Evolutionary conservation across 371 early-diverging fungal species (phyloP).

Genomic region (Batrachochytrium dendrobatidis): DNA sequence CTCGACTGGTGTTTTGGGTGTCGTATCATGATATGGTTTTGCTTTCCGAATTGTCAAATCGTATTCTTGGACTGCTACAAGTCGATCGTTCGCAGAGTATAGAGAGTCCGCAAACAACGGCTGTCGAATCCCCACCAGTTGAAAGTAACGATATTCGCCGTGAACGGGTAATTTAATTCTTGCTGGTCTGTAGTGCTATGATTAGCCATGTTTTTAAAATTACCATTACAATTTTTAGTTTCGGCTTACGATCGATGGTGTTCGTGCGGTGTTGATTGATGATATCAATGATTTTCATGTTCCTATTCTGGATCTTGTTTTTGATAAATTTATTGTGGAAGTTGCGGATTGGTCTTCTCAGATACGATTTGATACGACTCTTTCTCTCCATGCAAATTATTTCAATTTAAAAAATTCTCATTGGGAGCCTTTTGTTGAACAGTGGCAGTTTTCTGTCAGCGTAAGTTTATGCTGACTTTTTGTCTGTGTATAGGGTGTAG

Average conservation of each 20-base stretch:
- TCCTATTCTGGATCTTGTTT: constrained; percentile 80
- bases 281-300: constrained; percentile 74
- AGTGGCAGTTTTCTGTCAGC: constrained; percentile 55
- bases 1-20: constrained; percentile 34
- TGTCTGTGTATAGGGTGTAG: constrained; percentile 25
- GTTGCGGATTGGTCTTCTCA: constrained; percentile 81
- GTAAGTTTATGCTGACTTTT: constrained; percentile 49
- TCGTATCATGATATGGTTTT: constrained; percentile 78
- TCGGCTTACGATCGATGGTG: constrained; percentile 37
- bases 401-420: constrained; percentile 94
- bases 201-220: neutral
- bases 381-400: constrained; percentile 74
- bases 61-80: constrained; percentile 28
- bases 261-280: constrained; percentile 83
- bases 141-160: neutral
- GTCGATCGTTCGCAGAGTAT: neutral
- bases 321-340: constrained; percentile 70
- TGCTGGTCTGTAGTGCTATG: too few species aligned
- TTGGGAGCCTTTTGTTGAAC: constrained; percentile 96
- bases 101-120: constrained; percentile 7
- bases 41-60: constrained; percentile 71
- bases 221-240: constrained; percentile 31
- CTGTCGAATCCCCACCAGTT: too few species aligned
- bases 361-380: constrained; percentile 60
- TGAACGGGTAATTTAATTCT: neutral